Percentiles rank a stretch among this genome's conserved stretches.
phyloP scores from a whole-genome alignment of 2,329 filamentous ascomycete genomes.

The Beauveria varroae region DNA sequence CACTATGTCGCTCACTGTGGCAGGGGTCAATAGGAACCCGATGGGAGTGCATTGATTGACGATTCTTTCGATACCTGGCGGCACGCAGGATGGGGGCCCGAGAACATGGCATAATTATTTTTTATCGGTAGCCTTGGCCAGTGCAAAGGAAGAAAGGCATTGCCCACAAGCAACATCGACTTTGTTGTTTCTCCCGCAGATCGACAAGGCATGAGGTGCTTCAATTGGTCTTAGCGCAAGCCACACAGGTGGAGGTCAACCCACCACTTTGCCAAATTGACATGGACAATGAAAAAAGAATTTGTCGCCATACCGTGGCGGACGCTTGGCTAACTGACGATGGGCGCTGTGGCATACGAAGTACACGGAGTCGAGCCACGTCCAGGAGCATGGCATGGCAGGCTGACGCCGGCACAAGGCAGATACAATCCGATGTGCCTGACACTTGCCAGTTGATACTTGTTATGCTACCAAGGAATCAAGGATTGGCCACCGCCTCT shows the following conservation, averaged over 20 bases:
- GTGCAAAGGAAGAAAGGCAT: neutral
- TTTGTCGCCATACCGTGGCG: neutral
- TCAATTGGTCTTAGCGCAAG: neutral
- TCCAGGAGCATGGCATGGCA: too few relatives aligned
- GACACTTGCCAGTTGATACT: neutral
- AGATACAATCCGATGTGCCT: too few relatives aligned
- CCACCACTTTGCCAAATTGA: neutral
- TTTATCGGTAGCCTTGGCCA: too few relatives aligned
- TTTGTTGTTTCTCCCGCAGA: neutral
- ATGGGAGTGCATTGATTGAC: neutral
- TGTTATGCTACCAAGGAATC: neutral
- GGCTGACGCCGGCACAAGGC: neutral
- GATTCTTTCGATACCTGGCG: too few relatives aligned
- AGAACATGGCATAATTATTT: too few relatives aligned
- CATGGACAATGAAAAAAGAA: neutral
- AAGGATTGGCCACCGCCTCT: neutral
- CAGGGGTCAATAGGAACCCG: neutral
- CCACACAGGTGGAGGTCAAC: neutral
- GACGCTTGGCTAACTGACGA: neutral
- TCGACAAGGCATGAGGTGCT: slow-evolving; percentile 2
- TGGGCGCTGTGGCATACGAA: neutral
- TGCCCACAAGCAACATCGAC: neutral
- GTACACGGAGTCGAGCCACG: too few relatives aligned
- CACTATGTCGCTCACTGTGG: neutral
- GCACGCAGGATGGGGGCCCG: neutral